Evolutionary conservation across 1,284 basidiomycete genomes (phyloP), one percentile per base, ranked within the genome.

Genomic region (Sutorius eximius): DNA sequence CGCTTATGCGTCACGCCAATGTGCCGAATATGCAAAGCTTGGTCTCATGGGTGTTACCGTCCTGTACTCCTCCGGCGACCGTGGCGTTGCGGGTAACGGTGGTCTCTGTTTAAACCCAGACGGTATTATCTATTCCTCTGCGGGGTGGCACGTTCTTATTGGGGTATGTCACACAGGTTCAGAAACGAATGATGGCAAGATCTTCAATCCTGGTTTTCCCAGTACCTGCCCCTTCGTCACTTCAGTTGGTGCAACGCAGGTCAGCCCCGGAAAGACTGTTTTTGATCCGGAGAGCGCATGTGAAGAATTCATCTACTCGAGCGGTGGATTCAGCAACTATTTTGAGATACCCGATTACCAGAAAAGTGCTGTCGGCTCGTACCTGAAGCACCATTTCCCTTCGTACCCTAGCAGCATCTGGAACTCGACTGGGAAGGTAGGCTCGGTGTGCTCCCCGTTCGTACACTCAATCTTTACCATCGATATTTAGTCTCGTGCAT

Each of bases 201-300:
- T 72, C 24, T 87, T 87, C 72, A 78, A 82, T 61, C 83, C 74
- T 50, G 58, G 54, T 57, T 86, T 75, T 66, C 79, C 70, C 0
- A 57, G 64, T 24, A 70, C 68, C 20, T 82, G 79, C 57, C 78
- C 78, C 13, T 82, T 70, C 24, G 61, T 80, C 13, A 80, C 77
- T 8, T 63, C 74, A 5, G 72, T 82, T 30, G 81, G 80, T 20
- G 81, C 78, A 7, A 81, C 79, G 11, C 75, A 80, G 58, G 57
- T 77, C 46, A 62, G 63, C 24, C 61, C 68, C 3, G 69, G 69
- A 44, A 62, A 71, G 41, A 71, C 63, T 2, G 65, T 76, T 2
- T 33, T 27, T 5, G 70, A 72, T 8, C 10, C 15, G 12, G 73
- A 75, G 55, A 42, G 27, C 2, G 72, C 72, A 3, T 76, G 73